A percentile compares a stretch with the other conserved stretches of the same genome.
These are phyloP conservation scores for Phytophthora idaei DNA, from an alignment of 352 stramenopile species.

Conservation along the genomic window DNA sequence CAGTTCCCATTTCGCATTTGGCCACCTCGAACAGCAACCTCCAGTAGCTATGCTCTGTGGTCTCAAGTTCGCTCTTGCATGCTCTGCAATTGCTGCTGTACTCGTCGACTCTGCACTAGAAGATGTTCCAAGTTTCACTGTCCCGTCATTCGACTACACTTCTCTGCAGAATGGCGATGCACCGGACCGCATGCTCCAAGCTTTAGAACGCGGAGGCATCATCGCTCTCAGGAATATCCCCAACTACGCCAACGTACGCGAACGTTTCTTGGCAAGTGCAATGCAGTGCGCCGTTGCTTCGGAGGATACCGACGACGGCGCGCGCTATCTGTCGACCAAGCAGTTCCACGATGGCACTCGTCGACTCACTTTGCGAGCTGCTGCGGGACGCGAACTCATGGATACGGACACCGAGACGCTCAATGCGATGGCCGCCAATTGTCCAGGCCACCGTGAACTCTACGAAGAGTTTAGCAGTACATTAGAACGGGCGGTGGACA, in stretches of 20 bases:
- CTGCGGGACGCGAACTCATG: conserved; percentile 43
- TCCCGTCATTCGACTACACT: conserved; percentile 46
- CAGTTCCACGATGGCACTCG: conserved; percentile 56
- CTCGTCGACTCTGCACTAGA: conserved; percentile 16
- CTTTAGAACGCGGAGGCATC: conserved; percentile 49
- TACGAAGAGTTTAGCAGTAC: conserved; percentile 50
- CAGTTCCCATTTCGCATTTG: conserved; percentile 19
- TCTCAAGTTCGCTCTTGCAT: conserved; percentile 11
- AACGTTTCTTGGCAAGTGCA: conserved; percentile 43
- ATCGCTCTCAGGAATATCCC: conserved; percentile 57
- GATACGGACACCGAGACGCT: conserved; percentile 22
- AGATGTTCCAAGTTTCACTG: conserved; percentile 33
- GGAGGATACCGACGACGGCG: conserved; percentile 18
- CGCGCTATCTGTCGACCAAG: conserved; percentile 46
- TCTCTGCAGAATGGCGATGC: conserved; percentile 17
- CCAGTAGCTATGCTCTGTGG: conserved; percentile 11
- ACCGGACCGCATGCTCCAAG: conserved; percentile 36
- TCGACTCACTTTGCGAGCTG: conserved; percentile 52
- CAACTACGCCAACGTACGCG: conserved; percentile 44
- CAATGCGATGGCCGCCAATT: conserved; percentile 29
- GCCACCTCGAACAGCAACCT: conserved; percentile 15
- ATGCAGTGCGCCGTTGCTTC: conserved; percentile 43
- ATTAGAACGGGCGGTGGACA: conserved; percentile 47
- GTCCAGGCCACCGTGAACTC: conserved; percentile 44
- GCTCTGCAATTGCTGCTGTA: background rate